Base-by-base conservation (phyloP, 2,329 filamentous ascomycete species). In the Colletotrichum endophyticum region DNA sequence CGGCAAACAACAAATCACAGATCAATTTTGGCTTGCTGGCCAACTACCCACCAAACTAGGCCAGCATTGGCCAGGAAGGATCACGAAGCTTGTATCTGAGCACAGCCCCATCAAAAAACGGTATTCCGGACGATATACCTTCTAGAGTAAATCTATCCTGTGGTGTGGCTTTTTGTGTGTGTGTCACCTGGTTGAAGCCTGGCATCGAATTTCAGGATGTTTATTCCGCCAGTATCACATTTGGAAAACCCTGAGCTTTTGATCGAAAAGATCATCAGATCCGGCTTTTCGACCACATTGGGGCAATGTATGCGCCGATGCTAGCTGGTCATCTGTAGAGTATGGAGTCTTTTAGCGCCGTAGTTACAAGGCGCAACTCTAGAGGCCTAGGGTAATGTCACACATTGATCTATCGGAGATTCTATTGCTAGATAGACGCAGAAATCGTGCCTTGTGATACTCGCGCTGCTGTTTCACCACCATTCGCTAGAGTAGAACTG, bases 171-270 rank as follows among this genome's bases (percentile, higher is more conserved):
- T 4, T 49, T 49, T 49, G 39, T 4, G 9, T 3, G 19, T 12
- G 5, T 49, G 39, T 49, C 39, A n/a, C 3, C 5, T 49, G 39
- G 19, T 49, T 49, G 39, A 7, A 49, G 39, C 19, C 39, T 22
- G 39, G 39, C 19, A 49, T 49, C 1, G 5, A n/a, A n/a, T n/a
- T 49, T 49, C 39, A 49, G 19, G 6, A 12, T 49, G 19, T 7
- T 12, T 6, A 7, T 12, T 4, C 19, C 19, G 39, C 3, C 39
- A 49, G 9, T 49, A n/a, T 49, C 9, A 6, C 39, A n/a, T n/a
- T n/a, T 12, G 19, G 0, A n/a, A 1, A 4, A 0, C 19, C 9
- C 5, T 49, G 39, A 1, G 39, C 39, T n/a, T 49, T 3, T 12
- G 1, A n/a, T 44, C 1, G 19, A 3, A 4, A 22, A 4, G 3